Percentiles rank a stretch among this genome's conserved stretches.
Conservation (phyloP, 1,284 basidiomycete species). For the Papiliotrema fonsecae region DNA sequence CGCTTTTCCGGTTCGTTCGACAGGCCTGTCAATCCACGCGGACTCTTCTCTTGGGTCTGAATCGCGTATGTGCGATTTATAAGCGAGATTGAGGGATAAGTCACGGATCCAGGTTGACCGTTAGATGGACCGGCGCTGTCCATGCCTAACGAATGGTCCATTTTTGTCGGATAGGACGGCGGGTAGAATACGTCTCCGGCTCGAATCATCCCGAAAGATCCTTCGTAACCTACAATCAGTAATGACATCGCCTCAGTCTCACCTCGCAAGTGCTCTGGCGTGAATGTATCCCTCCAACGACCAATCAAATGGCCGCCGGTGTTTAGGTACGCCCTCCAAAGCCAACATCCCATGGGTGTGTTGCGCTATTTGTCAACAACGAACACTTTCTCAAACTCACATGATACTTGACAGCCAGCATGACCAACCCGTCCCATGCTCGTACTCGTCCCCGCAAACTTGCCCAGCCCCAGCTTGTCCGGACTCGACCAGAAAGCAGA, state of each 20-base stretch:
- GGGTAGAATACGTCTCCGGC: constrained; percentile 39
- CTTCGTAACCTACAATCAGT: constrained; percentile 34
- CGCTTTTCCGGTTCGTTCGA: not conserved
- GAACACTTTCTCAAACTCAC: constrained; percentile 13
- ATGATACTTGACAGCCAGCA: constrained; percentile 23
- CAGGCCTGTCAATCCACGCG: not conserved
- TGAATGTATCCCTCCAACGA: constrained; percentile 46
- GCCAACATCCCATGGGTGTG: constrained; percentile 37
- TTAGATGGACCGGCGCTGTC: not conserved
- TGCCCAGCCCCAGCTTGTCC: constrained; percentile 35
- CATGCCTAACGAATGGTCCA: constrained; percentile 29
- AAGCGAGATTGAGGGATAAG: not conserved
- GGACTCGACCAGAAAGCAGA: constrained; percentile 36
- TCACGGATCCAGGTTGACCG: not conserved
- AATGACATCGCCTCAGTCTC: constrained; percentile 1
- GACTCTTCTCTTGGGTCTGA: not conserved
- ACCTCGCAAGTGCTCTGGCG: constrained; percentile 32
- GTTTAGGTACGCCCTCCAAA: constrained; percentile 45
- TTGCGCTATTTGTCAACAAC: constrained; percentile 6
- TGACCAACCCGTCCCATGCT: constrained; percentile 46
- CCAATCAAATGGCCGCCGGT: constrained; percentile 42
- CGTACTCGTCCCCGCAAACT: constrained; percentile 41
- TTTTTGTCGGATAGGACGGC: constrained; percentile 26
- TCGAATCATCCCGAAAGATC: constrained; percentile 35
- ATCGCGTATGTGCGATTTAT: not conserved